These are phyloP conservation scores for Colletotrichum lentis DNA, from an alignment of 2,329 filamentous ascomycete genomes.

Conservation along the genomic window DNA sequence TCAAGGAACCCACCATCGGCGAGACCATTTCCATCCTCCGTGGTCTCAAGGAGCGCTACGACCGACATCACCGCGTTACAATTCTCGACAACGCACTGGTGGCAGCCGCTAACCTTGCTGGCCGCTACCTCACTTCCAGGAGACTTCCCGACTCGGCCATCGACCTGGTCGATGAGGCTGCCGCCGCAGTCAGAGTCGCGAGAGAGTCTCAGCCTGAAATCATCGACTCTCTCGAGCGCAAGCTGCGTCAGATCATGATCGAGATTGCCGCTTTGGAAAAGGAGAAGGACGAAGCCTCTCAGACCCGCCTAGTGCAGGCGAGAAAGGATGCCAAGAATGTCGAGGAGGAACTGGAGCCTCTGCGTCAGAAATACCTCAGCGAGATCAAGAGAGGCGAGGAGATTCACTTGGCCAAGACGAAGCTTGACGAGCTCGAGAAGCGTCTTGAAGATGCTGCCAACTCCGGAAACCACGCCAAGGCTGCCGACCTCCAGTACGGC, in stretches of 20 bases:
- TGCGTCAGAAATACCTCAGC: conserved; percentile 93
- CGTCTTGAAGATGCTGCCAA: conserved; percentile 95
- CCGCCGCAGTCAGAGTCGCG: conserved; percentile 93
- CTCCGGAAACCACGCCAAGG: conserved; percentile 81
- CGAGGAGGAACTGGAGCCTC: conserved; percentile 87
- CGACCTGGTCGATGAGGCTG: conserved; percentile 94
- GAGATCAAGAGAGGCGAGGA: conserved; percentile 91
- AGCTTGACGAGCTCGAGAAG: conserved; percentile 88
- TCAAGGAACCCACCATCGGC: conserved; percentile 87
- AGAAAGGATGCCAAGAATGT: conserved; percentile 93
- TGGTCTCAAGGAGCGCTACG: conserved; percentile 96
- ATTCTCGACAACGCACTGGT: conserved; percentile 96
- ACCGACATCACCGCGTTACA: conserved; percentile 96
- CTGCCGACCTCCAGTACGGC: conserved; percentile 95
- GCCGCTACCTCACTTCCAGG: conserved; percentile 89
- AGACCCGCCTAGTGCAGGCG: conserved; percentile 80
- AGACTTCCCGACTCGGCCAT: conserved; percentile 96
- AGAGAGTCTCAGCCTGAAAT: conserved; percentile 96
- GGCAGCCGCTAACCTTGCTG: conserved; percentile 86
- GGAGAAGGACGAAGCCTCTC: conserved; percentile 93
- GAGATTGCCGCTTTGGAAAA: conserved; percentile 95
- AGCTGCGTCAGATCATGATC: conserved; percentile 89
- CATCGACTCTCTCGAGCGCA: conserved; percentile 92
- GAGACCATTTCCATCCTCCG: conserved; percentile 98
- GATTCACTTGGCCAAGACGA: conserved; percentile 93